Percentiles rank a stretch among this genome's conserved stretches.
phyloP scores from a whole-genome alignment of 371 early-diverging fungal species.

The Mortierella sp. region DNA sequence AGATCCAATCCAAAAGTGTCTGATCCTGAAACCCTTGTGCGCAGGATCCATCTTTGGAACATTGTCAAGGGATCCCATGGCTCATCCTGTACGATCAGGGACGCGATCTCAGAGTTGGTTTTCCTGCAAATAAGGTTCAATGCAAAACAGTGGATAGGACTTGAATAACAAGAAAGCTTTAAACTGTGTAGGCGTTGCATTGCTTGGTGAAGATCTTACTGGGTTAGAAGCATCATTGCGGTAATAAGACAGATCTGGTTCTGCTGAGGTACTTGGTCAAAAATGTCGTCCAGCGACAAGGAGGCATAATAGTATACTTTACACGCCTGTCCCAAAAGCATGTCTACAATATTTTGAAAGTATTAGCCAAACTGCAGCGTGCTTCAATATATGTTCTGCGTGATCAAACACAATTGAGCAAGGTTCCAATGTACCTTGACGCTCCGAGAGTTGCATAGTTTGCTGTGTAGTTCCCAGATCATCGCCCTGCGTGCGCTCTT shows the following conservation, averaged over 20 bases:
- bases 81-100: slow-evolving; percentile 5
- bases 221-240: slow-evolving; percentile 34
- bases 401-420: neutral
- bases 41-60: slow-evolving; percentile 51
- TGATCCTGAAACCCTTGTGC: slow-evolving; percentile 25
- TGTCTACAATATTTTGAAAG: slow-evolving; percentile 45
- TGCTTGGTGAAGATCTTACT: slow-evolving; percentile 11
- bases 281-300: slow-evolving; percentile 40
- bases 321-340: slow-evolving; percentile 46
- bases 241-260: slow-evolving; percentile 49
- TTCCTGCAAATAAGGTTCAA: slow-evolving; percentile 24
- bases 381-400: too few relatives aligned
- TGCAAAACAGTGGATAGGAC: neutral
- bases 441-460: slow-evolving; percentile 45
- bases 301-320: slow-evolving; percentile 29
- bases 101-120: slow-evolving; percentile 12
- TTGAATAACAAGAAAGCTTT: too few relatives aligned
- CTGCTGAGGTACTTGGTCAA: slow-evolving; percentile 33
- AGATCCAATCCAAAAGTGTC: slow-evolving; percentile 40
- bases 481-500: slow-evolving; percentile 7
- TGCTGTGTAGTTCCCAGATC: slow-evolving; percentile 15
- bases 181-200: too few relatives aligned
- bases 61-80: slow-evolving; percentile 51
- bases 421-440: slow-evolving; percentile 31
- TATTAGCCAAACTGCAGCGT: too few relatives aligned